Conservation (phyloP, 139 green algal species). For the Pedinophyceae sp. region DNA sequence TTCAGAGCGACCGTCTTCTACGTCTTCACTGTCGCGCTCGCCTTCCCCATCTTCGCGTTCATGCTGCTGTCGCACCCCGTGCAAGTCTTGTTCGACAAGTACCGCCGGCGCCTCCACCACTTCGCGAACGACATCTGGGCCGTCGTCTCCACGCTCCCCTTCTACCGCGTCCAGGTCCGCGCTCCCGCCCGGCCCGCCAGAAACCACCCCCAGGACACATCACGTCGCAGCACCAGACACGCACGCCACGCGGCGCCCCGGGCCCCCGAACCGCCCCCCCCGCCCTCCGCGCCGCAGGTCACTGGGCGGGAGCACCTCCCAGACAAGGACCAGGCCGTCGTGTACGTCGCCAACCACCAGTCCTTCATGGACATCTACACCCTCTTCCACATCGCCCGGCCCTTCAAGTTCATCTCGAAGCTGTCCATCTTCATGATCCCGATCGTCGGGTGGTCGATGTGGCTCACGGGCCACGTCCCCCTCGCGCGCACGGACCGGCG, state of each 20-base stretch:
- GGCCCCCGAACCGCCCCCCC: no score
- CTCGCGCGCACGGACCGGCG: conserved; percentile 78
- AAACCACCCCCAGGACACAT: no score
- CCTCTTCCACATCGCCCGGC: conserved; percentile 64
- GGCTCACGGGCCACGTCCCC: conserved; percentile 82
- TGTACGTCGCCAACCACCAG: conserved; percentile 93
- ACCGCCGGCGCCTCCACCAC: conserved; percentile 46
- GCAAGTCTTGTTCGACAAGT: neutral
- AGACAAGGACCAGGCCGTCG: conserved; percentile 37
- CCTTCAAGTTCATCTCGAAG: conserved; percentile 98
- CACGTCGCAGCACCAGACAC: no score
- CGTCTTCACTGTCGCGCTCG: conserved; percentile 46
- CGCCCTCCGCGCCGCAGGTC: conserved; percentile 30
- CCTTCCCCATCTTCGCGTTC: conserved; percentile 63
- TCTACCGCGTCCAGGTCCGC: conserved; percentile 57
- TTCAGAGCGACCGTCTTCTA: conserved; percentile 64
- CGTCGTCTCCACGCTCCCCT: conserved; percentile 55
- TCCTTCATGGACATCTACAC: conserved; percentile 65
- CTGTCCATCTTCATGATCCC: conserved; percentile 90
- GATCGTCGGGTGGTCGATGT: conserved; percentile 97
- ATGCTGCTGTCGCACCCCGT: conserved; percentile 68
- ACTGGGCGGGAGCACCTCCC: conserved; percentile 78
- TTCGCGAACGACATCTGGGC: conserved; percentile 91
- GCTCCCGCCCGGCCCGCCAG: no score
- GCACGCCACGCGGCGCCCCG: no score